Evolutionary conservation across 169 alveolate genomes (phyloP).

Genomic region (Besnoitia besnoiti): DNA sequence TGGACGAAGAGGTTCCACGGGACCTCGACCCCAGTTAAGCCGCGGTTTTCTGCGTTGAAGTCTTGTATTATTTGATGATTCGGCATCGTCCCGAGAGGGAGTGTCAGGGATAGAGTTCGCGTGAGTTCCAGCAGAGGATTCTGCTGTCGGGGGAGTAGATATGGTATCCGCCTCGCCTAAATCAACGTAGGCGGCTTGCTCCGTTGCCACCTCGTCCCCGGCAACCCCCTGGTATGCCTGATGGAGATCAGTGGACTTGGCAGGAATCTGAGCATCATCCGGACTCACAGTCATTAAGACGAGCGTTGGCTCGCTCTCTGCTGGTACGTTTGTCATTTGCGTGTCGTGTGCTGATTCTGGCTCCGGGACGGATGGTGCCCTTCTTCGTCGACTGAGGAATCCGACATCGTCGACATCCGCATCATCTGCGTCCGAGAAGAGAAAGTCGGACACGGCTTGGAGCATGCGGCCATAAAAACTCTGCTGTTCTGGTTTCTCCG

Average conservation of each 20-base stretch:
- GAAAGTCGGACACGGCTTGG: constrained; percentile 31
- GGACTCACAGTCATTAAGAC: not conserved
- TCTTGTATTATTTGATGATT: too few species aligned
- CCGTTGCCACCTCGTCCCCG: not conserved
- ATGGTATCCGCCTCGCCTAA: not conserved
- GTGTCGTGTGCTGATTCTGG: not conserved
- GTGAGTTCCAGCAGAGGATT: too few species aligned
- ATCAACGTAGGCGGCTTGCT: not conserved
- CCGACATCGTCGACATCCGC: not conserved
- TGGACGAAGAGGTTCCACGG: not conserved
- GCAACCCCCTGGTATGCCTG: not conserved
- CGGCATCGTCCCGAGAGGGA: too few species aligned
- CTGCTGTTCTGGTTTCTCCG: not conserved
- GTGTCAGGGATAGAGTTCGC: too few species aligned
- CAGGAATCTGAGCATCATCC: not conserved
- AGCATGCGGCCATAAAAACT: constrained; percentile 39
- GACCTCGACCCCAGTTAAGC: not conserved
- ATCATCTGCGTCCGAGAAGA: not conserved
- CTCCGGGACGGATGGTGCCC: not conserved
- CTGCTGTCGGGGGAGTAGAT: too few species aligned
- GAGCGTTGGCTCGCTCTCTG: not conserved
- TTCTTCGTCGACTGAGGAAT: not conserved
- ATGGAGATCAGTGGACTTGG: not conserved
- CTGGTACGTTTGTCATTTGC: not conserved
- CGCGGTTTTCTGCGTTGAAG: too few species aligned